Evolutionary conservation across 108 stramenopile genomes (phyloP).

Genomic region (Nitzschia sp.): DNA sequence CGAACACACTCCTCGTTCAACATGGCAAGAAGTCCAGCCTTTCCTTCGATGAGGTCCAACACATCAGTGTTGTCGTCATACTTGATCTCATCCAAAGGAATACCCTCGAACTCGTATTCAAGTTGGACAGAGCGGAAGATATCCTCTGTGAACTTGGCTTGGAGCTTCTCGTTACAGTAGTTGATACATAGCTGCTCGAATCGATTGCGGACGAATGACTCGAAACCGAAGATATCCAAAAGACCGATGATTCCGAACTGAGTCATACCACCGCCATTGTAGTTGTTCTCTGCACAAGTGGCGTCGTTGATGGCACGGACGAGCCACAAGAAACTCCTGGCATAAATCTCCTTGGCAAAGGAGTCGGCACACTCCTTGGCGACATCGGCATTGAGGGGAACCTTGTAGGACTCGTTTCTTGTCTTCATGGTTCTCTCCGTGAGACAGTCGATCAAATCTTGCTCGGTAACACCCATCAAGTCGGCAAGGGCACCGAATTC

Average conservation of each 20-base stretch:
- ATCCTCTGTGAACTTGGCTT: conserved; percentile 90
- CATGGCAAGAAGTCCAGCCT: conserved; percentile 86
- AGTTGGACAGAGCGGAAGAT: conserved; percentile 88
- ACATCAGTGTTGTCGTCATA: conserved; percentile 94
- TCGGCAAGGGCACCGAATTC: conserved; percentile 67
- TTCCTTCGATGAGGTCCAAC: conserved; percentile 91
- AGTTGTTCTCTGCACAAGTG: conserved; percentile 61
- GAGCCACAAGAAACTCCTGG: conserved; percentile 77
- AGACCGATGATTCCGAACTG: conserved; percentile 83
- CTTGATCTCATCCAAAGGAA: conserved; percentile 80
- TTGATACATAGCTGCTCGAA: conserved; percentile 94
- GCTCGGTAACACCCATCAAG: conserved; percentile 68
- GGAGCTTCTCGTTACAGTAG: conserved; percentile 91
- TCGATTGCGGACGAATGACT: conserved; percentile 84
- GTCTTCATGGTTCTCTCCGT: conserved; percentile 80
- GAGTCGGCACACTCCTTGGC: conserved; percentile 89
- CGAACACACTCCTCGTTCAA: conserved; percentile 96
- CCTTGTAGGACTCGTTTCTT: conserved; percentile 75
- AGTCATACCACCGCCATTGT: conserved; percentile 36
- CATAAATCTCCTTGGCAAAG: conserved; percentile 93
- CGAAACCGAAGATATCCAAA: conserved; percentile 97
- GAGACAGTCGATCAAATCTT: conserved; percentile 63
- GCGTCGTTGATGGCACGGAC: conserved; percentile 84
- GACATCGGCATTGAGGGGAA: conserved; percentile 68
- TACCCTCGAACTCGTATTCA: conserved; percentile 92